A percentile compares a stretch with the other conserved stretches of the same genome.
These are phyloP conservation scores for Penicillium brasilianum DNA, from an alignment of 2,329 filamentous ascomycete species.

Conservation along the genomic window DNA sequence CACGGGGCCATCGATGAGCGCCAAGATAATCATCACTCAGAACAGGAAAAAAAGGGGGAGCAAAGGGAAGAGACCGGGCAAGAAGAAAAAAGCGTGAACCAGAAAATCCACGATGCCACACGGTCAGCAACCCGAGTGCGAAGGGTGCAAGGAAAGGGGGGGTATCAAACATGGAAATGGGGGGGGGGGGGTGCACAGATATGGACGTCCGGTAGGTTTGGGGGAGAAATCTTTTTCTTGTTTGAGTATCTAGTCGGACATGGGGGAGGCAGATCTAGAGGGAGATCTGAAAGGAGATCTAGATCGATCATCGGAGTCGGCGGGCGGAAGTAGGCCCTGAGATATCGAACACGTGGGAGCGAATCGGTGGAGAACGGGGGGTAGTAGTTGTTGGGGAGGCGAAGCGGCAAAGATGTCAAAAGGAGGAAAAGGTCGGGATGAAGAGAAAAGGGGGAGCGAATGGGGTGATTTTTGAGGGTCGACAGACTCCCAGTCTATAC, in stretches of 20 bases:
- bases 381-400: constrained; percentile 1
- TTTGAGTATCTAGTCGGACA: constrained; percentile 32
- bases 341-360: constrained; percentile 13
- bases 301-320: constrained; percentile 9
- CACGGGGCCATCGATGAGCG: constrained; percentile 36
- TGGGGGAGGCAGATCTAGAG: constrained; percentile 13
- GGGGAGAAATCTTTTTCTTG: constrained; percentile 28
- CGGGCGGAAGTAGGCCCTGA: constrained; percentile 42
- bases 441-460: constrained; percentile 1
- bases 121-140: constrained; percentile 13
- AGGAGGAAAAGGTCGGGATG: neutral
- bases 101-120: constrained; percentile 9
- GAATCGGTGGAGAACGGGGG: constrained; percentile 1
- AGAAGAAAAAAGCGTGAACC: constrained; percentile 15
- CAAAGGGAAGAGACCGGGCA: constrained; percentile 16
- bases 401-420: constrained; percentile 1
- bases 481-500: constrained; percentile 23
- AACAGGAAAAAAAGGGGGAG: constrained; percentile 10
- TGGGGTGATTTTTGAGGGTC: constrained; percentile 12
- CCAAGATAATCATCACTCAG: constrained; percentile 28
- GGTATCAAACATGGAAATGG: constrained; percentile 33
- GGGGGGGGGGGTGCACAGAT: constrained; percentile 14
- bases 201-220: constrained; percentile 15
- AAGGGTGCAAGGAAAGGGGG: constrained; percentile 15
- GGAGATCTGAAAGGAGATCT: constrained; percentile 4